phyloP scores from a whole-genome alignment of 306 rosid species.

The Castanea crenata region DNA sequence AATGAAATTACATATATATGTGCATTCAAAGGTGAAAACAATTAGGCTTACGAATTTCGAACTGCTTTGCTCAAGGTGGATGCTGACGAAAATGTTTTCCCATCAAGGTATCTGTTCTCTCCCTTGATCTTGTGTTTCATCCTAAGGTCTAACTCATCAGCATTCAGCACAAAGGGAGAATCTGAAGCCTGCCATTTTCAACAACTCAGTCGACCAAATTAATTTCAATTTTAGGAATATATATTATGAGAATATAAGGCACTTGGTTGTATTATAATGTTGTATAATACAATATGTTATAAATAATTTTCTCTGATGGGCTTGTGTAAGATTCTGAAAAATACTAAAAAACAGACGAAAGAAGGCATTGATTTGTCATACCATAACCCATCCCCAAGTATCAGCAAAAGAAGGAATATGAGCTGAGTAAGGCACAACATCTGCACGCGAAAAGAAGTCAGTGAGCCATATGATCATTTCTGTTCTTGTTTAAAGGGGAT shows the following conservation, averaged over 20 bases:
- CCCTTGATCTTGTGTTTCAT: conserved; percentile 68
- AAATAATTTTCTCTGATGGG: no score
- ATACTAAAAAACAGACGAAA: not conserved
- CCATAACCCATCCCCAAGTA: conserved; percentile 99
- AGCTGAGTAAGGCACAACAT: conserved; percentile 95
- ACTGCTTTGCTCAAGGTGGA: conserved; percentile 93
- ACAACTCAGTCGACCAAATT: not conserved
- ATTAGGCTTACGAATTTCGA: conserved; percentile 65
- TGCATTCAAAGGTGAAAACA: not conserved
- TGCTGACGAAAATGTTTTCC: conserved; percentile 83
- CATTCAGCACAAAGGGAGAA: conserved; percentile 55
- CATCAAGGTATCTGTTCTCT: conserved; percentile 86
- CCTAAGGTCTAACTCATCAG: conserved; percentile 77
- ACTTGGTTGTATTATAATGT: no score
- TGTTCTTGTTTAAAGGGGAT: no score
- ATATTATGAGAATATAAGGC: no score
- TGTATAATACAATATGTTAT: no score
- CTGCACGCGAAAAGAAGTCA: conserved; percentile 37
- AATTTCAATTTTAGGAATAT: not conserved
- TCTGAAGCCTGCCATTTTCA: conserved; percentile 65
- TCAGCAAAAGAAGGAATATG: conserved; percentile 97
- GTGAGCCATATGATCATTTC: not conserved
- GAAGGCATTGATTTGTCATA: conserved; percentile 26
- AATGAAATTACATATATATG: not conserved
- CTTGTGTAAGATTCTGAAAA: not conserved